Evolutionary conservation across 192 early-diverging fungal genomes (phyloP), one percentile per base, ranked within the genome.

Genomic region (Coemansia sp.): DNA sequence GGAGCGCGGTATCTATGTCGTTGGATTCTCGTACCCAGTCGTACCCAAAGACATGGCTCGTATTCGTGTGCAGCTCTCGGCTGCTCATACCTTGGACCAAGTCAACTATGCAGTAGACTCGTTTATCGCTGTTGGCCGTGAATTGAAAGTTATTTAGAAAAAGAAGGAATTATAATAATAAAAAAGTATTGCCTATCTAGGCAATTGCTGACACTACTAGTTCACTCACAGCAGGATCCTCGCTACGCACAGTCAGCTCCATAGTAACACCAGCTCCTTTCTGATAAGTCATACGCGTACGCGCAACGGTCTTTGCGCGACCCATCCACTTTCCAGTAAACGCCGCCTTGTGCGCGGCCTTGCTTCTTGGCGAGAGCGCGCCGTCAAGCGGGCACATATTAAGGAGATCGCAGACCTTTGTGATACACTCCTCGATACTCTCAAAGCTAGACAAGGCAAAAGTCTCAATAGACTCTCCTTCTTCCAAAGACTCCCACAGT

Each of bases 251-350:
- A 0, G 91, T 90, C 59, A 99, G 75, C 77, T 99, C 95, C 88
- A 99, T 88, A 3, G 95, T 95, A 29, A 99, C 96, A 3, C 96
- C 96, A 1, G 90, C 80, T 22, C 89, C 82, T 44, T 90, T 88
- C 46, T 91, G 91, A 67, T 89, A 93, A 22, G 93, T 93, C 95
- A 98, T 96, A n/a, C 95, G 86, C 76, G 90, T 92, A 60, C 93
- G 87, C 10, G 90, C 93, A 18, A 97, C 70, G 4, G 91, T 90
- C 65, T 86, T 87, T 22, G 87, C 77, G 13, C 90, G 89, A 44
- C 96, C 95, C 73, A 95, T 87, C 89, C 93, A 98, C 43, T 85
- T 91, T 66, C 97, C 98, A 7, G 93, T 90, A 70, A 98, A 76
- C 34, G 92, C 72, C 31, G 97, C 88, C 41, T 93, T 89, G 82